phyloP scores from a whole-genome alignment of 108 stramenopile species.

The Pseudonitzschia multistriata region DNA sequence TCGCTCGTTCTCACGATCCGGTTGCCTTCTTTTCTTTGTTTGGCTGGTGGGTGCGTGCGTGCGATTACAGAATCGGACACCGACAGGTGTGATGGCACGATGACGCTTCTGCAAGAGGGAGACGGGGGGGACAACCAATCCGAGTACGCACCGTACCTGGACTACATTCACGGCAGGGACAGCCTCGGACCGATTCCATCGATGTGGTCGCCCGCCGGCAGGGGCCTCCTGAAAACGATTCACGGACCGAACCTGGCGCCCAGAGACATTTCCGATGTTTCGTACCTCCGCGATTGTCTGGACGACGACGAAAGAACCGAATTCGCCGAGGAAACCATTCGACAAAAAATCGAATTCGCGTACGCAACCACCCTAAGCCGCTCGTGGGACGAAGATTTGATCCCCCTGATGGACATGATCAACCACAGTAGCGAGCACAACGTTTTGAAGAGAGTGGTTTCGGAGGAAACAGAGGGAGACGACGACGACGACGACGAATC shows the following conservation, averaged over 20 bases:
- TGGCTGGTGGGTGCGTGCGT: neutral
- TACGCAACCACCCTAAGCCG: constrained; percentile 15
- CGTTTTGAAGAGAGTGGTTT: neutral
- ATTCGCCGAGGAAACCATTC: neutral
- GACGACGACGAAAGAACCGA: neutral
- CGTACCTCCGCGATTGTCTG: neutral
- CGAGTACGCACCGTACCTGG: constrained; percentile 46
- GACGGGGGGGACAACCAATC: constrained; percentile 15
- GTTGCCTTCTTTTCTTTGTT: neutral
- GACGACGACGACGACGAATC: too few species aligned
- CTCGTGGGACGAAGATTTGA: constrained; percentile 25
- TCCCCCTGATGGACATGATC: constrained; percentile 36
- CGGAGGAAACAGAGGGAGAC: neutral
- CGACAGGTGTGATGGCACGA: constrained; percentile 36
- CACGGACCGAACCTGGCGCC: constrained; percentile 9
- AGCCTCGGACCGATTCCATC: constrained; percentile 20
- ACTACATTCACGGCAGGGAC: constrained; percentile 31
- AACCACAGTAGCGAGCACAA: constrained; percentile 27
- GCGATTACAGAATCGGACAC: neutral
- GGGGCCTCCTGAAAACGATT: neutral
- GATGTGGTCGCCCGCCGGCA: constrained; percentile 22
- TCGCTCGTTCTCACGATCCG: too few species aligned
- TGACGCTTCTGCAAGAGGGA: constrained; percentile 27
- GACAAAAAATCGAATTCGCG: constrained; percentile 20
- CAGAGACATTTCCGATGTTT: neutral